A percentile compares a stretch with the other conserved stretches of the same genome.
Evolutionary conservation across 108 stramenopile genomes (phyloP).

Genomic region (Poteriospumella lacustris): DNA sequence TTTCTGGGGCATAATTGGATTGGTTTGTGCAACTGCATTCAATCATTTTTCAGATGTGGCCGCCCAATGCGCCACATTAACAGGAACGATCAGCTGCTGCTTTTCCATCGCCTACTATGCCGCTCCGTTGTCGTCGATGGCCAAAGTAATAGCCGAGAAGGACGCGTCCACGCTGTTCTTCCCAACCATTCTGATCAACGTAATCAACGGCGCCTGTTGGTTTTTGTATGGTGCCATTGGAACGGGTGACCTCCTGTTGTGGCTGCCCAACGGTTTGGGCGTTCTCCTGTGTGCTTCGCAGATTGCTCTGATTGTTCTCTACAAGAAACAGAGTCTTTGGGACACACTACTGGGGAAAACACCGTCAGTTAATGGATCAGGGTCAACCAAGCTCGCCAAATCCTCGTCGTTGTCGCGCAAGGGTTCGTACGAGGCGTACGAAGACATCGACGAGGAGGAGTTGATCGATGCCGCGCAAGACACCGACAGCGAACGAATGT

Average conservation of each 20-base stretch:
- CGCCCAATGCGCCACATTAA: neutral
- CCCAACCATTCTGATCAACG: neutral
- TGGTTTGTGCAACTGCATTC: neutral
- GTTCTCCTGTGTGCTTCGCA: neutral
- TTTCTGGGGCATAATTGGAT: neutral
- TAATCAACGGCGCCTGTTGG: neutral
- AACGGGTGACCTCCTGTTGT: neutral
- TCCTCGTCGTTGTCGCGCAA: too few species aligned
- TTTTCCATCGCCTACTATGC: neutral
- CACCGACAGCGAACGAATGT: too few species aligned
- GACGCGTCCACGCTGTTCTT: neutral
- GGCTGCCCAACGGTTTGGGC: neutral
- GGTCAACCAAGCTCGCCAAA: too few species aligned
- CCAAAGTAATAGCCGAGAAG: neutral
- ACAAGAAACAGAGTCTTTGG: neutral
- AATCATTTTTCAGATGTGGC: neutral
- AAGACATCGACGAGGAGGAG: too few species aligned
- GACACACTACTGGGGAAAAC: neutral
- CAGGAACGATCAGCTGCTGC: neutral
- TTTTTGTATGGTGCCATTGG: neutral
- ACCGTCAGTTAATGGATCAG: too few species aligned
- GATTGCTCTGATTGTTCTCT: neutral
- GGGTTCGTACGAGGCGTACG: too few species aligned
- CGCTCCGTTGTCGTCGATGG: conserved; percentile 2
- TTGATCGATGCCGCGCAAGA: too few species aligned